phyloP scores from a whole-genome alignment of 345 rosid genomes.

The Erysimum cheiranthoides region DNA sequence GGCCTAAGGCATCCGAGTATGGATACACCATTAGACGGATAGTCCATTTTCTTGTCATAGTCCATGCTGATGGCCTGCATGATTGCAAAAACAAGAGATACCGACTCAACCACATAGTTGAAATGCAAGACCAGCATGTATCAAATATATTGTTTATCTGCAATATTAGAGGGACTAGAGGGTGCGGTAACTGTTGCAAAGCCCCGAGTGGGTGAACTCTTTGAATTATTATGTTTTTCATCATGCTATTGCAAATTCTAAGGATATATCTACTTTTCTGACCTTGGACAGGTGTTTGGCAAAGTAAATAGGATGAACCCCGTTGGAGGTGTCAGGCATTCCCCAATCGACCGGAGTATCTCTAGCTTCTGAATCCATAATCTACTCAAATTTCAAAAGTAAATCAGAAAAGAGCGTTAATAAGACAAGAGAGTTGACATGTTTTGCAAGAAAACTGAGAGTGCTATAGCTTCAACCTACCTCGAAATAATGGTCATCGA shows the following conservation, averaged over 20 bases:
- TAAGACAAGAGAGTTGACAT: conserved; percentile 33
- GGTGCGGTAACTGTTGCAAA: conserved; percentile 3
- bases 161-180: background rate
- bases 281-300: conserved; percentile 92
- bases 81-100: conserved; percentile 38
- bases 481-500: conserved; percentile 80
- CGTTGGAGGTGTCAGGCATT: conserved; percentile 71
- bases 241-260: conserved; percentile 19
- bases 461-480: conserved; percentile 45
- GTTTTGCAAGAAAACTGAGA: conserved; percentile 24
- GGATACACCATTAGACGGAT: conserved; percentile 91
- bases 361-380: conserved; percentile 66
- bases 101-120: conserved; percentile 26
- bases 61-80: conserved; percentile 64
- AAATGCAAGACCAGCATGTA: conserved; percentile 30
- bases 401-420: conserved; percentile 13
- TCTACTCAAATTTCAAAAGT: conserved; percentile 52
- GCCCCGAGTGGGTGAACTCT: background rate
- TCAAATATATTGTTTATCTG: background rate
- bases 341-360: conserved; percentile 88
- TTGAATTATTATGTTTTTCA: background rate
- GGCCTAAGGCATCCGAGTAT: conserved; percentile 87
- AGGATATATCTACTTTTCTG: conserved; percentile 28
- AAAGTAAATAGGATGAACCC: conserved; percentile 85
- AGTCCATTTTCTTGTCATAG: conserved; percentile 66